Conservation (phyloP, 768 basidiomycete species). For the Tubosaeta sp. region DNA sequence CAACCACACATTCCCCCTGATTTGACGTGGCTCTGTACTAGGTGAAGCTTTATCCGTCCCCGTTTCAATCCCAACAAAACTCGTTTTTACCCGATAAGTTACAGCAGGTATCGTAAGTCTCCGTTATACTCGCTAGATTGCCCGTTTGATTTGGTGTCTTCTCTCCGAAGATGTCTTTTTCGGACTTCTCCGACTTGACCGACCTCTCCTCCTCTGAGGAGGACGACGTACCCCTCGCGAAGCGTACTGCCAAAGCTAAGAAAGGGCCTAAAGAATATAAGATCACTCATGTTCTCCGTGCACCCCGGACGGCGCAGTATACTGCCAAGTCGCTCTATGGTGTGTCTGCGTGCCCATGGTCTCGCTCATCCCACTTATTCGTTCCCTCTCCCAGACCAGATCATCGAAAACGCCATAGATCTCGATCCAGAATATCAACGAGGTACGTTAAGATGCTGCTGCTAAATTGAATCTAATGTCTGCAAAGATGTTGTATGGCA, state of each 20-base stretch:
- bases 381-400: constrained; percentile 37
- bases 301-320: constrained; percentile 38
- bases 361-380: not conserved
- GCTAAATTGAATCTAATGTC: constrained; percentile 1
- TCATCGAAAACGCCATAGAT: constrained; percentile 44
- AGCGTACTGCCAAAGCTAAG: constrained; percentile 17
- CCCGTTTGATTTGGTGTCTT: not conserved
- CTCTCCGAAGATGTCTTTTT: constrained; percentile 29
- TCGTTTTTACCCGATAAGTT: not conserved
- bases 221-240: constrained; percentile 28
- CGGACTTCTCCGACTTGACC: constrained; percentile 46
- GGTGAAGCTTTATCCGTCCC: not conserved
- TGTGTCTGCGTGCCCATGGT: constrained; percentile 15
- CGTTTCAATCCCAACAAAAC: not conserved
- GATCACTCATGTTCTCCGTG: constrained; percentile 30
- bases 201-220: constrained; percentile 40
- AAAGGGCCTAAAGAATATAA: constrained; percentile 29
- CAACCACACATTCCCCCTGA: not conserved
- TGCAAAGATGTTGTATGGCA: constrained; percentile 59
- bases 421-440: constrained; percentile 66
- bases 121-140: not conserved
- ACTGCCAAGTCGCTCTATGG: constrained; percentile 44
- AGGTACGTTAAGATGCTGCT: constrained; percentile 32
- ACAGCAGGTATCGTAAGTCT: not conserved
- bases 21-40: not conserved